phyloP scores from a whole-genome alignment of 768 basidiomycete genomes.

The Phanerochaete carnosa region DNA sequence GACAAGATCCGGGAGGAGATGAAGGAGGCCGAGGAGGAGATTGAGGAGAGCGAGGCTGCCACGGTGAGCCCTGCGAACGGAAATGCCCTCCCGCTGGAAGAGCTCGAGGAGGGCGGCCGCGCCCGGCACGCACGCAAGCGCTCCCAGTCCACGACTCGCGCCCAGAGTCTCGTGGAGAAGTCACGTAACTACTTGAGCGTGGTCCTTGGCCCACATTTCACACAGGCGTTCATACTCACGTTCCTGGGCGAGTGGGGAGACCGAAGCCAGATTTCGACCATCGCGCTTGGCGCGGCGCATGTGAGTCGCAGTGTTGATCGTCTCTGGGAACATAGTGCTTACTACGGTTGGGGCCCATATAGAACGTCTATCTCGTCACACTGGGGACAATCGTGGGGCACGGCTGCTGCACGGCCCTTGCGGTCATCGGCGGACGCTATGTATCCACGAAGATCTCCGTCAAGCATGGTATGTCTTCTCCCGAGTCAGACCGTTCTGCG shows the following conservation, averaged over 20 bases:
- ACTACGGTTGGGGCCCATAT: conserved; percentile 14
- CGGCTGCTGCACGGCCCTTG: conserved; percentile 79
- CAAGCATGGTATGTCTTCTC: conserved; percentile 69
- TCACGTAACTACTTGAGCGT: conserved; percentile 79
- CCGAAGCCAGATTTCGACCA: conserved; percentile 94
- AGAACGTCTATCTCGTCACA: conserved; percentile 93
- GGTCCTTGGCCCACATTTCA: conserved; percentile 88
- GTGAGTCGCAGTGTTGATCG: conserved; percentile 38
- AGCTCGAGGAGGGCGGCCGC: conserved; percentile 65
- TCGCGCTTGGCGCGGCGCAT: conserved; percentile 92
- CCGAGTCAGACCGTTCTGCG: neutral
- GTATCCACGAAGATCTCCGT: conserved; percentile 93
- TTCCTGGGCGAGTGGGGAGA: conserved; percentile 99
- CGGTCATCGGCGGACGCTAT: conserved; percentile 91
- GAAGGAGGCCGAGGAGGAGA: conserved; percentile 94
- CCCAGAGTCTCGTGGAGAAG: conserved; percentile 47
- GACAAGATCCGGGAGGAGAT: conserved; percentile 92
- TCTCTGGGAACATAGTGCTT: conserved; percentile 4
- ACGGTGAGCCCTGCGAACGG: conserved; percentile 34
- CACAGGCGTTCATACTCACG: conserved; percentile 91
- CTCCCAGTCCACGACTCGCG: conserved; percentile 13
- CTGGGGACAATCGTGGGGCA: conserved; percentile 90
- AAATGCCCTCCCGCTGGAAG: conserved; percentile 59
- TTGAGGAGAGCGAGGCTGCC: conserved; percentile 72
- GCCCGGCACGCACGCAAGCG: conserved; percentile 13